Base-by-base conservation (phyloP, 116 monocot species). In the Thalassia testudinum region DNA sequence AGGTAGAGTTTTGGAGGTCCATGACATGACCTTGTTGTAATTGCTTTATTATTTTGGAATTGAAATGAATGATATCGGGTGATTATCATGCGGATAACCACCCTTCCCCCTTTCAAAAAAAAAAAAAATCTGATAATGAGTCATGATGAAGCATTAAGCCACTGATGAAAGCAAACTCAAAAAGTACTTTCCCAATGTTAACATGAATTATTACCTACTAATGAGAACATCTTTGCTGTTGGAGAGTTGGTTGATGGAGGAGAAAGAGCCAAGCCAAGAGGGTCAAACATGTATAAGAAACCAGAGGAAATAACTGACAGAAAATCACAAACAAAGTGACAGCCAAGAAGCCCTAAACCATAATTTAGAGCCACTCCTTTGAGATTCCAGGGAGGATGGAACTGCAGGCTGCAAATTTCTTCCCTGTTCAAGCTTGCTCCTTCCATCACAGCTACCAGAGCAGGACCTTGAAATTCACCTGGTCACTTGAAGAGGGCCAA, bases 381-480 rank as follows among this genome's bases (percentile, higher is more conserved):
- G 54, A 99, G 37, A 47, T 77, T 85, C 99, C 99, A 99, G 59
- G 99, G 90, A 62, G 99, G 99, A 66, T 80, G 69, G 66, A 75
- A 56, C 61, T 90, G 99, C 37, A 99, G 73, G 52, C 54, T 64
- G 66, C 75, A 82, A 49, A 90, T 52, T 69, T 99, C 90, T 59
- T 90, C 90, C 59, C 52, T 58, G 63, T 66, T 90, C 66, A 99
- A 69, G 52, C 62, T 68, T 16, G 69, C 66, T 40, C 99, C 99
- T 62, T 99, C 90, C 53, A 99, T 34, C 44, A 99, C 66, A 37
- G 77, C 72, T 47, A 86, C 66, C 17, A 99, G 62, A 62, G 86
- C 59, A 64, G 90, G 58, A 37, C 82, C 82, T 80, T 99, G 99
- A 66, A 90, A 86, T n/a, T 99, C 82, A 62, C 90, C 99, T 97